phyloP scores from a whole-genome alignment of 2,329 filamentous ascomycete genomes.

The Fusarium robinianum region DNA sequence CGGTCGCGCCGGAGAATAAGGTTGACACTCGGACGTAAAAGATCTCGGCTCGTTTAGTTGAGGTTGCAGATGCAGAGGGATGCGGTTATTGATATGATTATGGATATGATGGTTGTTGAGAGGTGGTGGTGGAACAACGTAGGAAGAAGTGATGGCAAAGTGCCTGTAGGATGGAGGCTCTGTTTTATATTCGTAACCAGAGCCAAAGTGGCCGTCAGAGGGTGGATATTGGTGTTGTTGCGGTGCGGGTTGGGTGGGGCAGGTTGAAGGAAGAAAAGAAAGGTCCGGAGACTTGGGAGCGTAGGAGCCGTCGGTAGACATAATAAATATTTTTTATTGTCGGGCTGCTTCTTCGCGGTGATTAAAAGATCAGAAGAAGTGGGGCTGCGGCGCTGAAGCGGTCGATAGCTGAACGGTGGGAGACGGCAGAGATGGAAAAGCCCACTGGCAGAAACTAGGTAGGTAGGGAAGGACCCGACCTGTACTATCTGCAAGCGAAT shows the following conservation, averaged over 20 bases:
- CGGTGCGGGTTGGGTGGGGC: conserved; percentile 43
- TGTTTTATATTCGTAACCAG: conserved; percentile 44
- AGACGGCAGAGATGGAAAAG: too few relatives aligned
- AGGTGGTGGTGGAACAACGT: conserved; percentile 22
- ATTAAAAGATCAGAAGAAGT: conserved; percentile 29
- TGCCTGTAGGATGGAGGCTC: conserved; percentile 37
- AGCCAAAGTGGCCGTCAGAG: conserved; percentile 36
- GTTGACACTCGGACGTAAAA: conserved; percentile 29
- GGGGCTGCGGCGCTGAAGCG: conserved; percentile 29
- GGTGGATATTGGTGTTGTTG: conserved; percentile 42
- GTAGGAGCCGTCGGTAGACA: conserved; percentile 58
- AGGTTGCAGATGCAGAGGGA: conserved; percentile 34
- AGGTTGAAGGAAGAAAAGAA: conserved; percentile 56
- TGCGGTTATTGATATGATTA: conserved; percentile 19
- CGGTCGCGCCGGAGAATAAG: conserved; percentile 28
- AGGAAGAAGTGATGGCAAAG: conserved; percentile 35
- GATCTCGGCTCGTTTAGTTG: conserved; percentile 30
- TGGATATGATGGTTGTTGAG: conserved; percentile 37
- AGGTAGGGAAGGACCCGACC: neutral
- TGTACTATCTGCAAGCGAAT: too few relatives aligned
- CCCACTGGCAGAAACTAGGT: too few relatives aligned
- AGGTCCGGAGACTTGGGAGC: conserved; percentile 64
- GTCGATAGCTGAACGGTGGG: conserved; percentile 19
- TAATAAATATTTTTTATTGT: conserved; percentile 39
- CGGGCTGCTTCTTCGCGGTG: conserved; percentile 21